Conservation (phyloP, 2,329 filamentous ascomycete genomes). For the Aspergillus piperis region DNA sequence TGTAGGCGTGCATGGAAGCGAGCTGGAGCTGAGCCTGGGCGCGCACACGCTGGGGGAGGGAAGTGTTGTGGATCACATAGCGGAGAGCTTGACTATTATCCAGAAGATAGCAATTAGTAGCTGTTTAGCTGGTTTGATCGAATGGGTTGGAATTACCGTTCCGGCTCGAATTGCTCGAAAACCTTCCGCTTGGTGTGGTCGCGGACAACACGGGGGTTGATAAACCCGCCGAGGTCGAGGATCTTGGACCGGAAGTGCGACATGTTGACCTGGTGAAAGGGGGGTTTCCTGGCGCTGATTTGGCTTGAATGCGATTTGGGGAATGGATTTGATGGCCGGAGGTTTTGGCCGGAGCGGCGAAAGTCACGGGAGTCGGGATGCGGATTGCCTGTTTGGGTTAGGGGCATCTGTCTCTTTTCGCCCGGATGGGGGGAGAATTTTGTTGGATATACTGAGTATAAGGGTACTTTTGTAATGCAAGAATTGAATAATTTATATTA, state of each 20-base stretch:
- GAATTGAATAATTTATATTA: not conserved
- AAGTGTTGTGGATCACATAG: slow-evolving; percentile 92
- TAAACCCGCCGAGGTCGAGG: slow-evolving; percentile 82
- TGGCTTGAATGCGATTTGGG: not conserved
- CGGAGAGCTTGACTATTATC: slow-evolving; percentile 77
- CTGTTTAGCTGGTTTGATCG: not conserved
- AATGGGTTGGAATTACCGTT: slow-evolving; percentile 63
- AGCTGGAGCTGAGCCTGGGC: slow-evolving; percentile 92
- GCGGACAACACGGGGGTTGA: slow-evolving; percentile 84
- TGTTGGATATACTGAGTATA: not conserved
- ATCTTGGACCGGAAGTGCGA: slow-evolving; percentile 87
- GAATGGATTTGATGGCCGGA: not conserved
- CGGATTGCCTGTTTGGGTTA: slow-evolving; percentile 1
- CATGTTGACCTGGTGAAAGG: slow-evolving; percentile 54
- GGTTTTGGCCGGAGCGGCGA: slow-evolving; percentile 22
- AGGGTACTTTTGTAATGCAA: too few species aligned
- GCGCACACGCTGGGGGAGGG: slow-evolving; percentile 75
- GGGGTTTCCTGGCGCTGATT: not conserved
- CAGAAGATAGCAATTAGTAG: not conserved
- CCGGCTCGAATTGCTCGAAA: slow-evolving; percentile 80
- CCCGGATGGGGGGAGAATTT: not conserved
- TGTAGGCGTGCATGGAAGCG: slow-evolving; percentile 94
- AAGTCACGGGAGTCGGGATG: slow-evolving; percentile 18
- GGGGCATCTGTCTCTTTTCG: not conserved
- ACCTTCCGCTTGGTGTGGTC: slow-evolving; percentile 97